Evolutionary conservation across 495 filamentous ascomycete species (phyloP), one percentile per base, ranked within the genome.

Genomic region (Aspergillus conjunctus): DNA sequence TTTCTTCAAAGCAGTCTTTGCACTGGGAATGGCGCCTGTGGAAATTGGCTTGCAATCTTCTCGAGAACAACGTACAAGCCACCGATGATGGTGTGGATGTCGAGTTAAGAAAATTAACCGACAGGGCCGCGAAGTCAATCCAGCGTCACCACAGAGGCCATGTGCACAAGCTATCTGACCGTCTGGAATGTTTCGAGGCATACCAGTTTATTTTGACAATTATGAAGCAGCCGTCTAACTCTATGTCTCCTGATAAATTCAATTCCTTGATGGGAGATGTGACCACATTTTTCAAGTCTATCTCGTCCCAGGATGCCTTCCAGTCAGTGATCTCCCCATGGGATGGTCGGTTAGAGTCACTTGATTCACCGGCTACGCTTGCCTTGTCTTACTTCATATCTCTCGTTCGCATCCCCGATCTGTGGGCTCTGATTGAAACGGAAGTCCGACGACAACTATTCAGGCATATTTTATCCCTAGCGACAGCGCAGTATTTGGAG

Each of bases 21-120:
- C 78, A 77, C 58, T 80, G 78, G 78, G 71, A 73, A 53, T 80
- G 78, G 78, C 74, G 78, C n/a, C 45, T 80, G 51, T 80, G 78
- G 78, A 73, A 73, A 45, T 64, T 79, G 41, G 62, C 69, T 39
- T 71, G 70, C 18, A 77, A 74, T 57, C 56, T 78, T 20, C 30
- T 76, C 8, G 67, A 71, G 18, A 73, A 75, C 32, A 72, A 65
- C 22, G 37, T 66, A 14, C 61, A 76, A 34, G 58, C 63, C 6
- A 57, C 60, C 34, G 63, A 67, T 21, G 57, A 53, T 58, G 48
- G 56, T n/a, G 58, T 73, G 14, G 56, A 48, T 45, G 44, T 59
- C 55, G 34, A 59, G 20, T 53, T 70, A 22, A 58, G 56, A 31
- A 56, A 60, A 26, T 54, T 77, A 20, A 45, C 69, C 22, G 64